These are phyloP conservation scores for Oryza glaberrima DNA, from an alignment of 176 grass and related monocot genomes.

Conservation along the genomic window DNA sequence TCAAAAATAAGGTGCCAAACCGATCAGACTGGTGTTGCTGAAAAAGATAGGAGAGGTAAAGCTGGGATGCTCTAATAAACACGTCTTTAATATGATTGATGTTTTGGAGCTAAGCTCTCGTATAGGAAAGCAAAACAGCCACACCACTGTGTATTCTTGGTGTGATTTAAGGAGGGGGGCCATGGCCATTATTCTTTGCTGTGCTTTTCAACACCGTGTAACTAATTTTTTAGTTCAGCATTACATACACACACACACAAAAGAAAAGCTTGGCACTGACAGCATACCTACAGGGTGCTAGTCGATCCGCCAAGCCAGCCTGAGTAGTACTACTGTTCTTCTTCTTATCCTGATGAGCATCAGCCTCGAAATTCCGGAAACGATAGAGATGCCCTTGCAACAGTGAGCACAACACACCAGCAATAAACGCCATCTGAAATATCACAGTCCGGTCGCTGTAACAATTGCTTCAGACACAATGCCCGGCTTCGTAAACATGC, in stretches of 20 bases:
- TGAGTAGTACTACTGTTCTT: background rate
- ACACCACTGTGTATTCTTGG: background rate
- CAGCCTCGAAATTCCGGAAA: background rate
- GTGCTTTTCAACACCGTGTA: background rate
- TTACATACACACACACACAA: too few relatives aligned
- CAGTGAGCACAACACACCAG: background rate
- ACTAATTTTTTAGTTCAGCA: slow-evolving; percentile 6
- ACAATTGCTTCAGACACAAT: background rate
- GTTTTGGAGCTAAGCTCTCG: background rate
- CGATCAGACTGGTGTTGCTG: background rate
- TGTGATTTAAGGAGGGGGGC: slow-evolving; percentile 32
- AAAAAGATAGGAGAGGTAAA: background rate
- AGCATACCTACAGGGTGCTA: slow-evolving; percentile 13
- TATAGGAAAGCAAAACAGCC: background rate
- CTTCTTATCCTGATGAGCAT: background rate
- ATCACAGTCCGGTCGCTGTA: background rate
- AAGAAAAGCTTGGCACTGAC: background rate
- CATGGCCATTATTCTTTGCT: background rate
- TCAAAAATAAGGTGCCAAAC: slow-evolving; percentile 7
- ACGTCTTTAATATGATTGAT: slow-evolving; percentile 9
- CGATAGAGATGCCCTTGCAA: background rate
- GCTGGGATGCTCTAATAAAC: slow-evolving; percentile 21
- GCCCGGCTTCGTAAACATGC: too few relatives aligned
- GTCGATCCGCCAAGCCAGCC: slow-evolving; percentile 1
- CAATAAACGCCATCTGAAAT: background rate